phyloP scores from a whole-genome alignment of 75 land plant genomes.

The Isoetes taiwanensis region DNA sequence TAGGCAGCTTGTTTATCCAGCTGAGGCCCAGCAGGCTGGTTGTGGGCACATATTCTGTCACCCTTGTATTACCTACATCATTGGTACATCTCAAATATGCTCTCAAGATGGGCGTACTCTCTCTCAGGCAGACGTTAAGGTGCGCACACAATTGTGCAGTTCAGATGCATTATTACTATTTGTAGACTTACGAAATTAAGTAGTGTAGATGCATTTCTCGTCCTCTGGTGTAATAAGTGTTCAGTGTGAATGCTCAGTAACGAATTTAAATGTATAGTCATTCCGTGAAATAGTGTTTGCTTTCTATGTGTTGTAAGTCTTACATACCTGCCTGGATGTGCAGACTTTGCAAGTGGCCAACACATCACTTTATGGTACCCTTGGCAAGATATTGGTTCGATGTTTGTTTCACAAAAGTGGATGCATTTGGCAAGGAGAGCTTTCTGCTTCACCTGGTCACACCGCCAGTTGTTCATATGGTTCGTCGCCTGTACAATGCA shows the following conservation, averaged over 20 bases:
- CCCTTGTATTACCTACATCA: conserved; percentile 50
- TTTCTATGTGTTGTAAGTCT: too few species aligned
- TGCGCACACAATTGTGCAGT: too few species aligned
- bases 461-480: conserved; percentile 51
- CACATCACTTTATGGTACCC: conserved; percentile 41
- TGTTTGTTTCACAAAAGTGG: conserved; percentile 67
- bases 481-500: conserved; percentile 65
- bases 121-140: conserved; percentile 66
- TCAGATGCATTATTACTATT: not conserved
- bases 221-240: not conserved
- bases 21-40: conserved; percentile 59
- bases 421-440: conserved; percentile 57
- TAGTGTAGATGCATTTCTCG: not conserved
- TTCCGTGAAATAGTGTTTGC: too few species aligned
- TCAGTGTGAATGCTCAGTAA: too few species aligned
- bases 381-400: conserved; percentile 44
- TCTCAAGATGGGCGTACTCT: conserved; percentile 65
- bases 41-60: conserved; percentile 70
- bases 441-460: conserved; percentile 45
- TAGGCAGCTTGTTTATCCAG: conserved; percentile 59
- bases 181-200: not conserved
- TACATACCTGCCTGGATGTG: too few species aligned
- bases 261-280: too few species aligned
- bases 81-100: conserved; percentile 49
- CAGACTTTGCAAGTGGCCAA: conserved; percentile 56